These are phyloP conservation scores for Globisporangium canariense DNA, from an alignment of 352 stramenopile genomes.

Conservation along the genomic window DNA sequence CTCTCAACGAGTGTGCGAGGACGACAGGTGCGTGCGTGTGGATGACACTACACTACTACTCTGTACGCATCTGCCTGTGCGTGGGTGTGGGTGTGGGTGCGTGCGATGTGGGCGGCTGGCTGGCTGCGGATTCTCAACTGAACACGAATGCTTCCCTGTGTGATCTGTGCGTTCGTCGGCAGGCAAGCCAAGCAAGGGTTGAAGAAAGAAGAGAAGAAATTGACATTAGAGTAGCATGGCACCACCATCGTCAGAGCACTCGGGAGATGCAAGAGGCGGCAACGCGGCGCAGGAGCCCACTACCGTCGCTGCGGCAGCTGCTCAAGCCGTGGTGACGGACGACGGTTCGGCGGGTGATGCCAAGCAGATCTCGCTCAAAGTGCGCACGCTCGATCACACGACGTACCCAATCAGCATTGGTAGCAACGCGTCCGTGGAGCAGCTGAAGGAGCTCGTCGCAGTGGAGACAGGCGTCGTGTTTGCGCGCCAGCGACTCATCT, in stretches of 20 bases:
- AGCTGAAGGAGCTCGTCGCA: constrained; percentile 73
- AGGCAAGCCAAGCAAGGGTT: neutral
- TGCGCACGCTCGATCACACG: constrained; percentile 81
- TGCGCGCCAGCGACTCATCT: constrained; percentile 80
- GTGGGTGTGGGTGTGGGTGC: neutral
- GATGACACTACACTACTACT: neutral
- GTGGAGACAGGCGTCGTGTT: constrained; percentile 67
- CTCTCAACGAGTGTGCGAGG: no score
- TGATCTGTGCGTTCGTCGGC: constrained; percentile 6
- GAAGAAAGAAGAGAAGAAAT: neutral
- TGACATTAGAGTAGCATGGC: neutral
- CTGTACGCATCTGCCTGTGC: neutral
- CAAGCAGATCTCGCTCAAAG: constrained; percentile 60
- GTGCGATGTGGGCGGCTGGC: no score
- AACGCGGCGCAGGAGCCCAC: neutral
- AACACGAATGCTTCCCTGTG: neutral
- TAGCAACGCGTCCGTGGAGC: constrained; percentile 60
- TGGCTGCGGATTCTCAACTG: neutral
- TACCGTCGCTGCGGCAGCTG: neutral
- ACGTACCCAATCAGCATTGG: constrained; percentile 70
- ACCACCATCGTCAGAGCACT: neutral
- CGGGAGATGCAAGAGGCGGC: neutral
- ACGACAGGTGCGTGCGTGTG: neutral
- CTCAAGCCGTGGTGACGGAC: constrained; percentile 3
- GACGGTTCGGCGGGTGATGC: neutral